Evolutionary conservation across 495 filamentous ascomycete genomes (phyloP), one percentile per base, ranked within the genome.

Genomic region (Aspergillus baeticus): DNA sequence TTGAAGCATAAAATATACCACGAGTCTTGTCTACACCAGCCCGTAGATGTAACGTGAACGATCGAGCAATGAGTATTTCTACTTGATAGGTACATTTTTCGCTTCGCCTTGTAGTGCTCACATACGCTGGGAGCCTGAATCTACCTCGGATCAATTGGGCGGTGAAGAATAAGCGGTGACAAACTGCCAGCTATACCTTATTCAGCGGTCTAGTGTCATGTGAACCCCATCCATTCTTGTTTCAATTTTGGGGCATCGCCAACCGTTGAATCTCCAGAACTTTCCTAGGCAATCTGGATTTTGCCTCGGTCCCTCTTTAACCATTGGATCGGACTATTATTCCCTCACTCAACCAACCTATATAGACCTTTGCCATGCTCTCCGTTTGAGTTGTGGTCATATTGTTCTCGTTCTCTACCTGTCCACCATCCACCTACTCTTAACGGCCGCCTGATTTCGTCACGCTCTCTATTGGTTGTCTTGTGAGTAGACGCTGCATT

Each of bases 391-490:
- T 44, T 57, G 45, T 57, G 35, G 39, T 43, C 50, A 57, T 50
- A 20, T 36, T 21, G 33, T 59, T 45, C 31, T 31, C 55, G 21
- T 45, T 50, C 23, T 33, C 46, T 18, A 29, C 31, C 20, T 43
- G 2, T 38, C 45, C 35, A 38, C 52, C 20, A 1, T 38, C 45
- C 35, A 38, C 52, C 20, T 17, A 43, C 33, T 35, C 17, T 45
- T 33, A 21, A 50, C 54, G 37, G 35, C 55, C 63, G 56, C 59
- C 59, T 62, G 56, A 65, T 51, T 54, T 45, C 55, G 56, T 62
- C 54, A 60, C 48, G 38, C 39, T 18, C 23, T 22, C 36, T 50
- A 20, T 18, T 50, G 36, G 22, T 26, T 44, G n/a, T 14, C 34
- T 57, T 35, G 31, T 36, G 49, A 23, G 54, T 57, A 50, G 43